Percentiles rank a stretch among this genome's conserved stretches.
phyloP scores from a whole-genome alignment of 306 rosid genomes.

The Mimosa pudica region DNA sequence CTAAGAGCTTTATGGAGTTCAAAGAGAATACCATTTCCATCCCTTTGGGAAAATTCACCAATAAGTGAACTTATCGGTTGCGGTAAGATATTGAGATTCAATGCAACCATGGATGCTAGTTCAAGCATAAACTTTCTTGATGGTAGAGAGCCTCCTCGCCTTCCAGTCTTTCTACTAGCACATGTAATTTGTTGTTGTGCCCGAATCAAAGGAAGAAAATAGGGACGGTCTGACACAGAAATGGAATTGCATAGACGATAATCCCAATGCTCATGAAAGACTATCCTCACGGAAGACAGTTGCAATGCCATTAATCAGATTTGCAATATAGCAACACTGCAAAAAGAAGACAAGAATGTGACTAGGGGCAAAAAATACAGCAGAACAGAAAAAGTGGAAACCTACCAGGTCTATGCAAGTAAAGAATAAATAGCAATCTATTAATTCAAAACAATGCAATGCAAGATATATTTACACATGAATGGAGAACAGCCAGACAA shows the following conservation, averaged over 20 bases:
- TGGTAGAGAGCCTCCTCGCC: slow-evolving; percentile 6
- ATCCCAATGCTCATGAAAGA: no score
- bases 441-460: not conserved
- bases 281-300: not conserved
- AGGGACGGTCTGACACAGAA: not conserved
- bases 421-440: not conserved
- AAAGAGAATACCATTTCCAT: not conserved
- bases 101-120: slow-evolving; percentile 43
- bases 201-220: slow-evolving; percentile 10
- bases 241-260: slow-evolving; percentile 1
- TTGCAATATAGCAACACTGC: not conserved
- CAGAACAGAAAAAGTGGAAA: not conserved
- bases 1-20: slow-evolving; percentile 12
- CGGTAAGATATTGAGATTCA: slow-evolving; percentile 48
- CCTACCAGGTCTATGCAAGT: not conserved
- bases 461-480: slow-evolving; percentile 6
- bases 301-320: not conserved
- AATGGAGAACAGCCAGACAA: slow-evolving; percentile 66
- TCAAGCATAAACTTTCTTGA: slow-evolving; percentile 39
- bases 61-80: slow-evolving; percentile 44
- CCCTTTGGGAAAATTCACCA: slow-evolving; percentile 31
- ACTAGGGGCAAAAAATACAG: not conserved
- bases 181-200: slow-evolving; percentile 13
- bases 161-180: slow-evolving; percentile 12
- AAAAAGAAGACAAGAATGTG: not conserved